Percentiles rank a stretch among this genome's conserved stretches.
Evolutionary conservation across 1,284 basidiomycete genomes (phyloP).

Genomic region (Anthracocystis walkeri): DNA sequence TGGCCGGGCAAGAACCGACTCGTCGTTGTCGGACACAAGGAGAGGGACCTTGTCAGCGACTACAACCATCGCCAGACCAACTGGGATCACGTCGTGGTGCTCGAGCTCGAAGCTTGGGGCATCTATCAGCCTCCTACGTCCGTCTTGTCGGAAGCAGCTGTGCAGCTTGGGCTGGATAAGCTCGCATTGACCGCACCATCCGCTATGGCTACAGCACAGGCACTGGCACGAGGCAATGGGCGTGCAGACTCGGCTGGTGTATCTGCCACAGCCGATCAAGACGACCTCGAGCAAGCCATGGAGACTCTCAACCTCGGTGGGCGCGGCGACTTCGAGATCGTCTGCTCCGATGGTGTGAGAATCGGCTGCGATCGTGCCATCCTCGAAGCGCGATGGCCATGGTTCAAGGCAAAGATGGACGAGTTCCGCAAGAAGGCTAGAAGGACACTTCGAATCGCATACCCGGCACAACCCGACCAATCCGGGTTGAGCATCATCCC

Average conservation of each 20-base stretch:
- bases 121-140: slow-evolving; percentile 60
- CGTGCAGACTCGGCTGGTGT: slow-evolving; percentile 1
- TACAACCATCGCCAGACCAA: slow-evolving; percentile 68
- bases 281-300: slow-evolving; percentile 11
- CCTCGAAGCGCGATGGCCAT: slow-evolving; percentile 88
- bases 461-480: slow-evolving; percentile 26
- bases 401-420: slow-evolving; percentile 81
- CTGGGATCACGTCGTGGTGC: slow-evolving; percentile 61
- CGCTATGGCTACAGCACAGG: slow-evolving; percentile 30
- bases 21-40: slow-evolving; percentile 61
- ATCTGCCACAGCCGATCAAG: neutral
- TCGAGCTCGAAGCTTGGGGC: slow-evolving; percentile 65
- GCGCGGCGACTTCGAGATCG: slow-evolving; percentile 82
- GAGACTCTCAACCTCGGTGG: slow-evolving; percentile 43
- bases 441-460: slow-evolving; percentile 37
- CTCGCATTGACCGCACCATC: slow-evolving; percentile 49
- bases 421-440: slow-evolving; percentile 55
- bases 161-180: slow-evolving; percentile 59
- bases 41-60: slow-evolving; percentile 63
- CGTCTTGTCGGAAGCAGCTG: slow-evolving; percentile 40
- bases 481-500: slow-evolving; percentile 41
- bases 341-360: slow-evolving; percentile 87
- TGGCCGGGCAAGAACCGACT: slow-evolving; percentile 60
- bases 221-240: slow-evolving; percentile 17
- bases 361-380: slow-evolving; percentile 84